Evolutionary conservation across 2,329 filamentous ascomycete species (phyloP).

Genomic region (Cladosporium oxysporum): DNA sequence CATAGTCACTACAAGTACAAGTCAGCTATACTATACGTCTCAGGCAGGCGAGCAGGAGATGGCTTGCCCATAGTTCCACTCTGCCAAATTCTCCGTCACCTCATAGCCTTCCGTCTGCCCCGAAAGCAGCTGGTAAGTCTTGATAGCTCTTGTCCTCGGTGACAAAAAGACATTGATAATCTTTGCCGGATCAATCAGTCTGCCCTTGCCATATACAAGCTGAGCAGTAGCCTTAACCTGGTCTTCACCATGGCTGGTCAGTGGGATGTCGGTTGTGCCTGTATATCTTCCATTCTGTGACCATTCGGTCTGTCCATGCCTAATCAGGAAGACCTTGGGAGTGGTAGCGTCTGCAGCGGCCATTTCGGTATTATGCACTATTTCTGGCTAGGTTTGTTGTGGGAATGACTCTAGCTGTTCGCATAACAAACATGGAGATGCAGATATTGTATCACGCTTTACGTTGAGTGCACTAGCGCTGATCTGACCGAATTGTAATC

Average conservation of each 20-base stretch:
- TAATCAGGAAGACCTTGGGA: slow-evolving; percentile 77
- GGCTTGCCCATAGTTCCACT: slow-evolving; percentile 75
- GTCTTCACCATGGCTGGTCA: slow-evolving; percentile 78
- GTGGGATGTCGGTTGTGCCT: slow-evolving; percentile 78
- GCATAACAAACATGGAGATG: slow-evolving; percentile 6
- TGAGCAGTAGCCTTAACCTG: slow-evolving; percentile 50
- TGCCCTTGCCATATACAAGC: slow-evolving; percentile 52
- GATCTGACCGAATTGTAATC: not conserved
- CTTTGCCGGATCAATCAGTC: slow-evolving; percentile 53
- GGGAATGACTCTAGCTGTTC: not conserved
- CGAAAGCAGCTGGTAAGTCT: slow-evolving; percentile 53
- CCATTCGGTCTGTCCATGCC: slow-evolving; percentile 96
- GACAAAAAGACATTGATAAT: slow-evolving; percentile 53
- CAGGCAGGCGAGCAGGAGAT: not conserved
- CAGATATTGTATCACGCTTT: slow-evolving; percentile 12
- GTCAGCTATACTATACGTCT: not conserved
- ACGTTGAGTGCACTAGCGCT: slow-evolving; percentile 15
- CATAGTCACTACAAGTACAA: slow-evolving; percentile 54
- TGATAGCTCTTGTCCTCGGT: slow-evolving; percentile 51
- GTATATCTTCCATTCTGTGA: slow-evolving; percentile 81
- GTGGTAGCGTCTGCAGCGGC: slow-evolving; percentile 48
- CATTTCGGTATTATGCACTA: slow-evolving; percentile 27
- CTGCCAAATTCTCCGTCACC: slow-evolving; percentile 70
- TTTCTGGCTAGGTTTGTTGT: not conserved
- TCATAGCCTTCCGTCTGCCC: slow-evolving; percentile 37